Evolutionary conservation across 371 early-diverging fungal genomes (phyloP).

Genomic region (Mucor indicus): DNA sequence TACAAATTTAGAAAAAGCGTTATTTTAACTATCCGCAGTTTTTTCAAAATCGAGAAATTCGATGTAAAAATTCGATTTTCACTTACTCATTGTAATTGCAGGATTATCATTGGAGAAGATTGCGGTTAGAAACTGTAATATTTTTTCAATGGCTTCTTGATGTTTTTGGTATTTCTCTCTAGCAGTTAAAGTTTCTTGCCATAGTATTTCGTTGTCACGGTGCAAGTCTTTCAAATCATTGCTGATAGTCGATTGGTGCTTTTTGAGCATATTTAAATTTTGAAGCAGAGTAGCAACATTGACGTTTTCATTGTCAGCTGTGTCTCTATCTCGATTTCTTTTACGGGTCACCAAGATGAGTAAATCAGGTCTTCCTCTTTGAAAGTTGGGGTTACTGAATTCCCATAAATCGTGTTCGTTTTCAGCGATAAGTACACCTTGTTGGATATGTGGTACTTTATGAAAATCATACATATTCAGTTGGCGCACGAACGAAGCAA

Average conservation of each 20-base stretch:
- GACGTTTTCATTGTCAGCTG: constrained; percentile 25
- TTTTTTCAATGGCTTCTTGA: constrained; percentile 90
- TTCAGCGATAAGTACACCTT: constrained; percentile 67
- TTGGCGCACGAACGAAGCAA: constrained; percentile 92
- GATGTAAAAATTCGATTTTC: neutral
- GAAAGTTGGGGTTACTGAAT: constrained; percentile 55
- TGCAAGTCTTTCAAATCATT: constrained; percentile 80
- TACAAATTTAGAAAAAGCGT: constrained; percentile 1
- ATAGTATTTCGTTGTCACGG: constrained; percentile 62
- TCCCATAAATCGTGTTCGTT: constrained; percentile 64
- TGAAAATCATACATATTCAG: constrained; percentile 91
- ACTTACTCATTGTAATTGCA: constrained; percentile 16
- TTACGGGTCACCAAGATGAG: constrained; percentile 53
- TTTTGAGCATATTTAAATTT: constrained; percentile 78
- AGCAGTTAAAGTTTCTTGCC: constrained; percentile 76
- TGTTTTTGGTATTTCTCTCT: constrained; percentile 80
- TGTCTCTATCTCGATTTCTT: constrained; percentile 44
- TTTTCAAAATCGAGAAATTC: no score
- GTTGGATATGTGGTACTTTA: constrained; percentile 77
- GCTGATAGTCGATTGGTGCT: constrained; percentile 82
- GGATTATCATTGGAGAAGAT: constrained; percentile 44
- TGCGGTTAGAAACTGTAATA: constrained; percentile 71
- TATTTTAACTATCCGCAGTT: neutral
- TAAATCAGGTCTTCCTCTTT: constrained; percentile 49
- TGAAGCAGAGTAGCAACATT: constrained; percentile 54